Base-by-base conservation (phyloP, 495 filamentous ascomycete species). In the Neurospora hispaniola region DNA sequence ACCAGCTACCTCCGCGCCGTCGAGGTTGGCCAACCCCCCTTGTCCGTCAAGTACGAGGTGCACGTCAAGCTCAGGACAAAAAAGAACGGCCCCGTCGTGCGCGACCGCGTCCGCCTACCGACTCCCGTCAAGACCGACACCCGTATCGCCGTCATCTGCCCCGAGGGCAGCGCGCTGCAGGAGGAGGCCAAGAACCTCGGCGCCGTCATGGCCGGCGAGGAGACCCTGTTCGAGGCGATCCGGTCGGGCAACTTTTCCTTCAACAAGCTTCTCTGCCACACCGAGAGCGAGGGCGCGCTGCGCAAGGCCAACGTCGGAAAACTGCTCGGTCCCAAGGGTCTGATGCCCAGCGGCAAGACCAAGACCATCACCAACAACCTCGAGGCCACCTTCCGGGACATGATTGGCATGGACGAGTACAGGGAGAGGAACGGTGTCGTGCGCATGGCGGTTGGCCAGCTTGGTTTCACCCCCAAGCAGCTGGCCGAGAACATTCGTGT, bases 311-410 rank as follows among this genome's bases (percentile, higher is more conserved):
- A 84, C 4, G 79, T 99, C 72, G 94, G 90, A 70, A 87, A 90
- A 76, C 88, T 98, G 59, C 86, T 99, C 12, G 96, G 96, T 79
- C 96, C 96, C 18, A 88, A 87, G 78, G 93, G 94, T 10, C 81
- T 99, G 78, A 98, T 99, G 96, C 96, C 96, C 27, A 96, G 88
- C 78, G 81, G 84, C 70, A 99, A 97, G 86, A 86, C 86, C 31
- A 94, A 92, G 71, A 97, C 96, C 3, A 89, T 99, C 70, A 93
- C 96, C 12, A 92, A 86, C 79, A 90, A 96, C 82, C 87, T 96
- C 5, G 87, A 85, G 48, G 73, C 82, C 4, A 84, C 89, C 18
- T 91, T 98, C 71, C 88, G 88, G 72, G 91, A 92, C 70, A 86
- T 98, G 82, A 88, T 93, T 5, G 95, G 95, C 59, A 93, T 90